Evolutionary conservation across 2,329 filamentous ascomycete species (phyloP).

Genomic region (Colletotrichum noveboracense): DNA sequence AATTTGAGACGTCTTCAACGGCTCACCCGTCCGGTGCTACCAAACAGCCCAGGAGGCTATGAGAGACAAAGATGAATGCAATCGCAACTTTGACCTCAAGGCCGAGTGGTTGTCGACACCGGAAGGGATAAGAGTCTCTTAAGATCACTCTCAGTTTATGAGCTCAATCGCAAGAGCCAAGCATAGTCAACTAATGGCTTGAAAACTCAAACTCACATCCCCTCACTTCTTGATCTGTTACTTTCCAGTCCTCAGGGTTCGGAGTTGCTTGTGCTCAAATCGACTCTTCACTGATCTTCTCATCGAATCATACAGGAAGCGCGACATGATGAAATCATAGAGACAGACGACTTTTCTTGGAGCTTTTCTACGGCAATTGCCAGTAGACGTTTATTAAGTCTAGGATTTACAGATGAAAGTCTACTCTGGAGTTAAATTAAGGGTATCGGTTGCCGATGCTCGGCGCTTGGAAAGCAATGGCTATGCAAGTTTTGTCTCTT

Average conservation of each 20-base stretch:
- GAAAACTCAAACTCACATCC: neutral
- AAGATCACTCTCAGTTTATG: neutral
- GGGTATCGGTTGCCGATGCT: slow-evolving; percentile 5
- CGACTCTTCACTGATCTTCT: neutral
- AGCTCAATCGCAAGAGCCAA: neutral
- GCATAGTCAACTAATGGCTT: neutral
- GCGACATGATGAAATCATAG: neutral
- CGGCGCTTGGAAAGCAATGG: neutral
- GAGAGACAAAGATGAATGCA: neutral
- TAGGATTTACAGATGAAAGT: neutral
- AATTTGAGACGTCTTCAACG: neutral
- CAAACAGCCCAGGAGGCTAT: neutral
- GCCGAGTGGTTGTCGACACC: neutral
- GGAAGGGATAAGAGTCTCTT: neutral
- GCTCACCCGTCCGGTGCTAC: neutral
- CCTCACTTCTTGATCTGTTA: neutral
- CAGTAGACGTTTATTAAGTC: neutral
- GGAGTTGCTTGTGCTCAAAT: neutral
- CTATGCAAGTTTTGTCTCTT: neutral
- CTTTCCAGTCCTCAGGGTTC: neutral
- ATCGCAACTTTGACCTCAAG: neutral
- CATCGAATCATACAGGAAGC: neutral
- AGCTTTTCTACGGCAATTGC: neutral
- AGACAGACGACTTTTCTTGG: neutral
- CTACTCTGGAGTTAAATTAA: neutral